These are phyloP conservation scores for Podospora anserina DNA, from an alignment of 495 filamentous ascomycete genomes.

Conservation along the genomic window DNA sequence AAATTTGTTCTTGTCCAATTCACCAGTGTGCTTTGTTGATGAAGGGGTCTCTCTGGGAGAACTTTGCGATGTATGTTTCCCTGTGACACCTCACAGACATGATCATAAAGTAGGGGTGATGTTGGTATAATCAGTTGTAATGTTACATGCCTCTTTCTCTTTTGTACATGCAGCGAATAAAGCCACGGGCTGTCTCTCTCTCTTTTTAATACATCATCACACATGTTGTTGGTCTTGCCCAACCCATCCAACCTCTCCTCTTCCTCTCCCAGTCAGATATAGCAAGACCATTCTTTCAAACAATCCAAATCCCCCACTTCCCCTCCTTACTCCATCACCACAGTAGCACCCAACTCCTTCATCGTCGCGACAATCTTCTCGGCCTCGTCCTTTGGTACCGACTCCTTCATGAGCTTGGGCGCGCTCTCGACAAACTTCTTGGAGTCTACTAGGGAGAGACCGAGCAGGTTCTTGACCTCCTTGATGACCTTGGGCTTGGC, in stretches of 20 bases:
- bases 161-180: conserved; percentile 35
- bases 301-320: not conserved
- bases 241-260: conserved; percentile 10
- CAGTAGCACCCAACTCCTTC: conserved; percentile 87
- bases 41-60: not conserved
- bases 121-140: conserved; percentile 23
- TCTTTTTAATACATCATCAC: not conserved
- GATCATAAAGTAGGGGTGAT: not conserved
- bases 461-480: conserved; percentile 95
- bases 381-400: conserved; percentile 93
- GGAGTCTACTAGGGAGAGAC: conserved; percentile 93
- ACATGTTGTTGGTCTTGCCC: not conserved
- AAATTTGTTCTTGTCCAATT: no score
- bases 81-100: not conserved
- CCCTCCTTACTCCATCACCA: conserved; percentile 73
- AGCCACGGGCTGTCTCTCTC: not conserved
- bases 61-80: not conserved
- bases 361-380: conserved; percentile 96
- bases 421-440: conserved; percentile 99
- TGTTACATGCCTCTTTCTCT: conserved; percentile 32
- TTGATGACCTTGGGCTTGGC: conserved; percentile 99
- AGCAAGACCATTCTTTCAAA: conserved; percentile 4
- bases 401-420: conserved; percentile 98
- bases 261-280: conserved; percentile 6
- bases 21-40: not conserved